Evolutionary conservation across 345 rosid species (phyloP).

Genomic region (Anastatica hierochuntica): DNA sequence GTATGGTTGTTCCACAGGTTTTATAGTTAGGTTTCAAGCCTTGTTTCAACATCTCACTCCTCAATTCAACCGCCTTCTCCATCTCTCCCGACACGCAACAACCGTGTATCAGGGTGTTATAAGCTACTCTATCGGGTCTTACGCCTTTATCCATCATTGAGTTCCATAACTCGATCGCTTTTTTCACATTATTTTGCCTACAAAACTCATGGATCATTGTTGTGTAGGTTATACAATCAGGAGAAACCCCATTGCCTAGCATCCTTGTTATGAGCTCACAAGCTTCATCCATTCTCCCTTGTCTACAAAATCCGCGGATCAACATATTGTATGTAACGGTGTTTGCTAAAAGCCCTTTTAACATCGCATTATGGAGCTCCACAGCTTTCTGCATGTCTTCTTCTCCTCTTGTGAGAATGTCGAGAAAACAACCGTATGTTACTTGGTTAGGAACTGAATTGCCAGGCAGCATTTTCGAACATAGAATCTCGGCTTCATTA

Average conservation of each 20-base stretch:
- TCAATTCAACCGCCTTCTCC: slow-evolving; percentile 49
- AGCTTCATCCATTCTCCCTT: slow-evolving; percentile 64
- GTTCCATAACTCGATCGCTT: slow-evolving; percentile 64
- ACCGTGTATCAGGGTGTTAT: slow-evolving; percentile 54
- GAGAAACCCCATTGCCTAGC: slow-evolving; percentile 44
- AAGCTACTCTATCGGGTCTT: slow-evolving; percentile 63
- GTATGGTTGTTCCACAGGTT: background rate
- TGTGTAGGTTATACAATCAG: slow-evolving; percentile 82
- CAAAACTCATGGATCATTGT: slow-evolving; percentile 67
- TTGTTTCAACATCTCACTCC: slow-evolving; percentile 58
- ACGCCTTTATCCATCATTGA: slow-evolving; percentile 53
- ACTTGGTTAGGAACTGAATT: slow-evolving; percentile 56
- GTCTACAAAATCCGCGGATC: slow-evolving; percentile 66
- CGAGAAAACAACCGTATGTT: slow-evolving; percentile 76
- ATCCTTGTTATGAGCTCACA: slow-evolving; percentile 42
- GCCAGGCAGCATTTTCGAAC: slow-evolving; percentile 42
- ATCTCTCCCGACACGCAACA: slow-evolving; percentile 56
- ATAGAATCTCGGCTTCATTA: slow-evolving; percentile 56
- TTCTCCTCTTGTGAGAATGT: slow-evolving; percentile 46
- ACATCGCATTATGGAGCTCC: slow-evolving; percentile 53
- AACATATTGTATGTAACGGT: slow-evolving; percentile 65
- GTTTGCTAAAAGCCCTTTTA: slow-evolving; percentile 57
- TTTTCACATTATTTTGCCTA: slow-evolving; percentile 39
- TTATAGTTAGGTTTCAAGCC: slow-evolving; percentile 34
- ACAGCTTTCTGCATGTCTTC: slow-evolving; percentile 67